Evolutionary conservation across 345 rosid species (phyloP).

Genomic region (Reutealis trisperma): DNA sequence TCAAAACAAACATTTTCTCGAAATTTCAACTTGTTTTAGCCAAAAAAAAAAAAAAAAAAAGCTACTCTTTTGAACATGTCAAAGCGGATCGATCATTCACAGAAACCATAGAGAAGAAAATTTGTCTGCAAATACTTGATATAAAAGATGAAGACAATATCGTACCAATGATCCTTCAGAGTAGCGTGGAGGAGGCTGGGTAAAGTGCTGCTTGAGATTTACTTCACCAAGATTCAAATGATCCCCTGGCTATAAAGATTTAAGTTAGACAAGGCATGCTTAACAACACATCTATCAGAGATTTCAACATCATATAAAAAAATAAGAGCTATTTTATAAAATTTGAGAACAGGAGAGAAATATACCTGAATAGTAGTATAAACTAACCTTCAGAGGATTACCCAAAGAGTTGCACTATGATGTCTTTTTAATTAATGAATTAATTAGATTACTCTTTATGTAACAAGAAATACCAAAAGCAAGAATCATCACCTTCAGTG

Average conservation of each 20-base stretch:
- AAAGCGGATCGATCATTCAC: background rate
- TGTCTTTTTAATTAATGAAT: background rate
- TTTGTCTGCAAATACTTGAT: constrained; percentile 19
- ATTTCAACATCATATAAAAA: background rate
- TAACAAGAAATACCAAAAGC: background rate
- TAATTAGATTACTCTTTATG: background rate
- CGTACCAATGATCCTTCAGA: constrained; percentile 91
- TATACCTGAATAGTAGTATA: background rate
- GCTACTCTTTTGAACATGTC: background rate
- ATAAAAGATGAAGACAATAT: constrained; percentile 22
- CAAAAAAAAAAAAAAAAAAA: background rate
- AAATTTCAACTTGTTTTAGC: background rate
- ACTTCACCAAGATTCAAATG: constrained; percentile 47
- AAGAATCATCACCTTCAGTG: constrained; percentile 54
- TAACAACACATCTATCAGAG: constrained; percentile 8
- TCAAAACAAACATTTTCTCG: no score
- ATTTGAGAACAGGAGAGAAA: background rate
- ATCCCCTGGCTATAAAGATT: constrained; percentile 62
- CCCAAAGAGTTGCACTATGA: constrained; percentile 5
- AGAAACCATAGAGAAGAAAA: background rate
- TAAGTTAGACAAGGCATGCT: constrained; percentile 13
- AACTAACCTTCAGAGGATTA: background rate
- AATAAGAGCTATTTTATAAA: background rate
- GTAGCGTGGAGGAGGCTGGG: constrained; percentile 83
- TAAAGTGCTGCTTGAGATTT: constrained; percentile 72